phyloP scores from a whole-genome alignment of 1,284 basidiomycete genomes.

The Erythrobasidium hasegawianum region DNA sequence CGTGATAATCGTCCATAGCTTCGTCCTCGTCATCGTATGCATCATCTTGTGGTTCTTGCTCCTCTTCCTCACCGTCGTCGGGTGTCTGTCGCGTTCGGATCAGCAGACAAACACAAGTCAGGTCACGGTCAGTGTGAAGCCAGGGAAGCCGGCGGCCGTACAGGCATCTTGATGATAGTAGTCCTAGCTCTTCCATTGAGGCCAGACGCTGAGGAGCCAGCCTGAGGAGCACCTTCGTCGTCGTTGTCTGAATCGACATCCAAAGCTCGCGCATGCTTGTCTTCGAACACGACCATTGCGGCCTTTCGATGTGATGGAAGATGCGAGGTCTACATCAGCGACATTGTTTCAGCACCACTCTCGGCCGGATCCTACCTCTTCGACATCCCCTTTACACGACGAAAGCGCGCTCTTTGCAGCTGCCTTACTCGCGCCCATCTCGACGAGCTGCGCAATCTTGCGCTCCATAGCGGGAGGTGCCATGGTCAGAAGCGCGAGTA shows the following conservation, averaged over 20 bases:
- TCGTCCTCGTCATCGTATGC: neutral
- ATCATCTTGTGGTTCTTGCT: slow-evolving; percentile 1
- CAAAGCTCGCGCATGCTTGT: slow-evolving; percentile 16
- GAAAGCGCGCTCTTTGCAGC: slow-evolving; percentile 26
- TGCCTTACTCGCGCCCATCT: slow-evolving; percentile 22
- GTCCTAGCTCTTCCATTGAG: slow-evolving; percentile 8
- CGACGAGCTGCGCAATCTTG: slow-evolving; percentile 19
- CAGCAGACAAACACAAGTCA: neutral
- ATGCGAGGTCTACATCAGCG: too few species aligned
- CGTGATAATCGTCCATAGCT: neutral
- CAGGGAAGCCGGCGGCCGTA: neutral
- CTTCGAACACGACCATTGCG: slow-evolving; percentile 25
- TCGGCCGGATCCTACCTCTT: too few species aligned
- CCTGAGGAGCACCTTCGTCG: slow-evolving; percentile 6
- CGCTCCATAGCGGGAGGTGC: slow-evolving; percentile 2
- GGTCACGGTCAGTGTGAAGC: neutral
- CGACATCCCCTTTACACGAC: slow-evolving; percentile 18
- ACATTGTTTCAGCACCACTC: too few species aligned
- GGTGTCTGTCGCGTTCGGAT: slow-evolving; percentile 12
- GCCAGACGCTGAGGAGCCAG: neutral
- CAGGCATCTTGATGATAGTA: slow-evolving; percentile 5
- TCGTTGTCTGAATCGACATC: slow-evolving; percentile 16
- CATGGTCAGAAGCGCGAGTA: slow-evolving; percentile 5
- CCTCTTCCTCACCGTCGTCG: slow-evolving; percentile 11
- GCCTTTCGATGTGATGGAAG: slow-evolving; percentile 11